A percentile compares a stretch with the other conserved stretches of the same genome.
Conservation (phyloP, 352 stramenopile species). For the Globisporangium orthogonon region DNA sequence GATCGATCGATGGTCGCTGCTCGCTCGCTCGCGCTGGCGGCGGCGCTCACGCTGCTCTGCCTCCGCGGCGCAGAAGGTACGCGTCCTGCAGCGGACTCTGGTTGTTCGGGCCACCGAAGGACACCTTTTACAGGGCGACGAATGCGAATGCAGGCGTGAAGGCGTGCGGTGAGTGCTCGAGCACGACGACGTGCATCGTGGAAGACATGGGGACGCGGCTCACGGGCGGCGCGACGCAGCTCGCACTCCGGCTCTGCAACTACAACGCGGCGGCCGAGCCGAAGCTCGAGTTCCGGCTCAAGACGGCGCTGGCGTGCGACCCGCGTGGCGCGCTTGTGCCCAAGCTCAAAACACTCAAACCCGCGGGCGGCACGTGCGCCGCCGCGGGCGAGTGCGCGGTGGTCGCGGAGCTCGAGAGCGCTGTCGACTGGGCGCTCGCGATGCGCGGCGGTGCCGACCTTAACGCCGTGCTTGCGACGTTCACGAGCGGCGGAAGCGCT, state of each 20-base stretch:
- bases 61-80: not conserved
- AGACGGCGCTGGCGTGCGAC: slow-evolving; percentile 43
- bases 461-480: slow-evolving; percentile 49
- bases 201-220: slow-evolving; percentile 30
- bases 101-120: not conserved
- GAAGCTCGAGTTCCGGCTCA: slow-evolving; percentile 36
- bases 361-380: slow-evolving; percentile 25
- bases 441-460: slow-evolving; percentile 27
- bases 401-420: slow-evolving; percentile 33
- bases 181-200: slow-evolving; percentile 46
- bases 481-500: slow-evolving; percentile 26
- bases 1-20: slow-evolving; percentile 2
- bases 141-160: slow-evolving; percentile 20
- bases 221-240: slow-evolving; percentile 26
- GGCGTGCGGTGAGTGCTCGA: slow-evolving; percentile 41
- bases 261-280: slow-evolving; percentile 35
- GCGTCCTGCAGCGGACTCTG: not conserved
- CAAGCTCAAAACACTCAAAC: slow-evolving; percentile 22
- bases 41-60: not conserved
- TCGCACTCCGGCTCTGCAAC: slow-evolving; percentile 65
- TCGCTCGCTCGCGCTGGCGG: slow-evolving; percentile 12
- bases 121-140: too few relatives aligned
- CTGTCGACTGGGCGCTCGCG: slow-evolving; percentile 65
- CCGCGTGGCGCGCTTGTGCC: slow-evolving; percentile 29
- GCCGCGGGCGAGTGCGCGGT: slow-evolving; percentile 35